Evolutionary conservation across 805 yeast genomes (phyloP).

Genomic region (Metschnikowia santaceciliae): DNA sequence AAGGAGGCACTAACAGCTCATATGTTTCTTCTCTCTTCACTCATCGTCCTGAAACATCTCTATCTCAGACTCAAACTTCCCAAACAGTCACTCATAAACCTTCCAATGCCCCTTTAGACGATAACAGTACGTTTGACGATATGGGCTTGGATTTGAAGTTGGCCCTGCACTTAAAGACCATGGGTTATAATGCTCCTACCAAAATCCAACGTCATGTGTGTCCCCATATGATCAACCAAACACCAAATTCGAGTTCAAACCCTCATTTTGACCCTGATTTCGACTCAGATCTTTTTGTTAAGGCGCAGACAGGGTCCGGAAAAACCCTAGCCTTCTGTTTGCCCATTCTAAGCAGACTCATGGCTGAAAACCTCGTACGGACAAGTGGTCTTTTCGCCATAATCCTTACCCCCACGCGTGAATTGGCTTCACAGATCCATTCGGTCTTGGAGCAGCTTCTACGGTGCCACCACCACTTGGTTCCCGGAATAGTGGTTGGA

Average conservation of each 20-base stretch:
- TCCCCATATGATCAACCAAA: conserved; percentile 44
- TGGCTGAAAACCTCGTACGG: conserved; percentile 45
- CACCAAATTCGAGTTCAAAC: no score
- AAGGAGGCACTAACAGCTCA: conserved; percentile 39
- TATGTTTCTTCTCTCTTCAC: conserved; percentile 82
- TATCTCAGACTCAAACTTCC: conserved; percentile 43
- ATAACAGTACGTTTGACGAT: conserved; percentile 64
- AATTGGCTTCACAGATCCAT: conserved; percentile 86
- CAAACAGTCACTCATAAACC: conserved; percentile 44
- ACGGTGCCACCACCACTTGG: conserved; percentile 79
- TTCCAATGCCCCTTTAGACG: conserved; percentile 84
- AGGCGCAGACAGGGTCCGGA: conserved; percentile 98
- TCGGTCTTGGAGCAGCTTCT: conserved; percentile 70
- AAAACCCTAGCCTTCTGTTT: conserved; percentile 84
- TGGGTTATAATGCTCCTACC: conserved; percentile 69
- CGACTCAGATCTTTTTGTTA: conserved; percentile 53
- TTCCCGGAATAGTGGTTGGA: conserved; percentile 95
- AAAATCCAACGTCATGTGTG: conserved; percentile 79
- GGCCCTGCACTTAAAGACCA: conserved; percentile 49
- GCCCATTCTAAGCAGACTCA: conserved; percentile 74
- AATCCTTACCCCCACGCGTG: conserved; percentile 91
- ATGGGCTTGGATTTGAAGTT: conserved; percentile 62
- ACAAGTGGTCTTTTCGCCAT: conserved; percentile 82
- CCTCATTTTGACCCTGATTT: no score
- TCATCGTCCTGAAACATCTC: conserved; percentile 39